A percentile compares a stretch with the other conserved stretches of the same genome.
These are phyloP conservation scores for Massarina eburnea DNA, from an alignment of 2,329 filamentous ascomycete genomes.

Conservation along the genomic window DNA sequence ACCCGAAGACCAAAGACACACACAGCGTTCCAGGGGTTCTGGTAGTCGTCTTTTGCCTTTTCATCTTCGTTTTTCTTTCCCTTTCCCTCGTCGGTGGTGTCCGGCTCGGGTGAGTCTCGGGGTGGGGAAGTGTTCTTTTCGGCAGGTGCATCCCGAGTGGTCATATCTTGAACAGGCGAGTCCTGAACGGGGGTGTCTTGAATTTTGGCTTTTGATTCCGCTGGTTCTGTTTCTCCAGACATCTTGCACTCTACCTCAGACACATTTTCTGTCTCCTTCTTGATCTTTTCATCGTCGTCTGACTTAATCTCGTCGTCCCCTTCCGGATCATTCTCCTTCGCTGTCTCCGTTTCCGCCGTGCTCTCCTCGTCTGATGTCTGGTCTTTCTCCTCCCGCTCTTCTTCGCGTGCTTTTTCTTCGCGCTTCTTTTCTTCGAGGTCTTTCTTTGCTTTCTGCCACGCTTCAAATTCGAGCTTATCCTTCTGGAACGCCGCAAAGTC, in stretches of 20 bases:
- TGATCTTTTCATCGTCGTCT: not conserved
- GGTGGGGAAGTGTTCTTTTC: not conserved
- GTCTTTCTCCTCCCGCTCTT: constrained; percentile 5
- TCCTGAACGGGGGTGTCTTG: not conserved
- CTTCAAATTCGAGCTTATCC: constrained; percentile 25
- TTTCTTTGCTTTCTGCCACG: constrained; percentile 21
- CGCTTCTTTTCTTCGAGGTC: constrained; percentile 8
- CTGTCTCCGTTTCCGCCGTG: not conserved
- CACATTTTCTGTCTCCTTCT: not conserved
- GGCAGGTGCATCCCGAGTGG: not conserved
- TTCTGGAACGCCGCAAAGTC: constrained; percentile 18
- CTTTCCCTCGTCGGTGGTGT: constrained; percentile 4
- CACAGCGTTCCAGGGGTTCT: constrained; percentile 62
- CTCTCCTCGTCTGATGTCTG: not conserved
- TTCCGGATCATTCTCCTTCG: not conserved
- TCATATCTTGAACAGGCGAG: not conserved
- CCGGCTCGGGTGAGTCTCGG: not conserved
- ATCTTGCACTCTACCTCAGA: not conserved
- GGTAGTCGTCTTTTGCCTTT: constrained; percentile 17
- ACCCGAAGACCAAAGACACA: constrained; percentile 61
- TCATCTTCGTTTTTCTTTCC: not conserved
- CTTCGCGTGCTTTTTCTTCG: constrained; percentile 4
- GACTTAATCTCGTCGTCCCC: not conserved
- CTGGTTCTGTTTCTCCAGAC: not conserved
- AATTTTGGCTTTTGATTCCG: not conserved